phyloP scores from a whole-genome alignment of 164 flowering plant species.

The Stephania yunnanensis region DNA sequence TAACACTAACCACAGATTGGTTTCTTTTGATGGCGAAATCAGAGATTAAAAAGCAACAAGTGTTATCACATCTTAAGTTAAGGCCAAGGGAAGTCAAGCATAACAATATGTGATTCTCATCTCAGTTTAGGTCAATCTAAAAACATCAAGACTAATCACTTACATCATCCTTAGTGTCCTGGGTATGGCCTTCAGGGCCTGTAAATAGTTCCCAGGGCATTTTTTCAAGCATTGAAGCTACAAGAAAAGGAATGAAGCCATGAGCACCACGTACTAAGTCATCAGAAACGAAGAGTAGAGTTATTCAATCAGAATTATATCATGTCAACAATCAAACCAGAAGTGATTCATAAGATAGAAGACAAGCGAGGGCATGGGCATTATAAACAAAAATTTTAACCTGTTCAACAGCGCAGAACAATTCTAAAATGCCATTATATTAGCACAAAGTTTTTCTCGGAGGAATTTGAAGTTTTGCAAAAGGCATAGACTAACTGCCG shows the following conservation, averaged over 20 bases:
- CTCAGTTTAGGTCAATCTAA: neutral
- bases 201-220: conserved; percentile 80
- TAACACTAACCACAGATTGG: too few relatives aligned
- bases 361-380: neutral
- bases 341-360: neutral
- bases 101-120: neutral
- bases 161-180: conserved; percentile 98
- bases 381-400: neutral
- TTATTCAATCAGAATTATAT: neutral
- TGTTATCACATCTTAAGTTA: neutral
- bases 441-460: too few relatives aligned
- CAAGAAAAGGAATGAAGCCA: neutral
- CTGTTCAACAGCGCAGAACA: neutral
- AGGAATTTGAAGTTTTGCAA: too few relatives aligned
- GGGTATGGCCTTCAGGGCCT: conserved; percentile 84
- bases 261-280: neutral
- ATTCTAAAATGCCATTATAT: too few relatives aligned
- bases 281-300: neutral
- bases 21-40: too few relatives aligned
- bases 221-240: conserved; percentile 79
- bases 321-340: neutral
- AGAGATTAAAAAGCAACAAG: neutral
- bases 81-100: neutral
- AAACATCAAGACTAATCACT: conserved; percentile 22
- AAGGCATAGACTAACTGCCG: too few relatives aligned